Conservation (phyloP, 2,329 filamentous ascomycete genomes). For the Thermothelomyces thermophilus region DNA sequence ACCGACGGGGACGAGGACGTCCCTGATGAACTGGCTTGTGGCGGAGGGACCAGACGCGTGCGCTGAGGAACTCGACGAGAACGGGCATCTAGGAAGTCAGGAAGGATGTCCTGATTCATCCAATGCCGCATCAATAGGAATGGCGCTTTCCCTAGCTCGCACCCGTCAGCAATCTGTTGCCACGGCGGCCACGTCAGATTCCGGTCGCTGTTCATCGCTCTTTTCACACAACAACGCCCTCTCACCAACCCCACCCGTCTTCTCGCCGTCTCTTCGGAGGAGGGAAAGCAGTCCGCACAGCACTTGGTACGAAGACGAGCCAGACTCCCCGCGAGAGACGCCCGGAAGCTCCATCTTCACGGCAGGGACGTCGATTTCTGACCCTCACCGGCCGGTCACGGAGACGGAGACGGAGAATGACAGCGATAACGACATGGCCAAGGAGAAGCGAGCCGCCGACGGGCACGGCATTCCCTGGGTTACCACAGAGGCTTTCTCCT, state of each 20-base stretch:
- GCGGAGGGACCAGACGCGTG: background rate
- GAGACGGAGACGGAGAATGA: too few species aligned
- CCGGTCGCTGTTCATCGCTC: constrained; percentile 28
- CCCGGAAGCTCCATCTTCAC: background rate
- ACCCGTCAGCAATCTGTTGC: constrained; percentile 34
- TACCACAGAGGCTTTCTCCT: background rate
- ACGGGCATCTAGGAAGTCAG: background rate
- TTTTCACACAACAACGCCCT: constrained; percentile 23
- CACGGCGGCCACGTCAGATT: constrained; percentile 37
- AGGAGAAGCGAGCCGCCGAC: background rate
- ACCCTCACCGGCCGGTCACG: constrained; percentile 1
- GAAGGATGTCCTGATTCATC: constrained; percentile 25
- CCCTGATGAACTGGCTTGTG: background rate
- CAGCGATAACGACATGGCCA: background rate
- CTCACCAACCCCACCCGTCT: constrained; percentile 9
- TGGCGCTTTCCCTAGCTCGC: constrained; percentile 30
- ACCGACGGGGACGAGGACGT: background rate
- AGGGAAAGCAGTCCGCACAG: constrained; percentile 5
- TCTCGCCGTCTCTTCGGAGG: constrained; percentile 11
- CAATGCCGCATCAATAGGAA: constrained; percentile 33
- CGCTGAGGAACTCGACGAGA: background rate
- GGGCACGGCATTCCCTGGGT: background rate
- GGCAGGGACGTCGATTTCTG: constrained; percentile 6
- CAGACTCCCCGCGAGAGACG: constrained; percentile 2
- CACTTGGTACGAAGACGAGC: constrained; percentile 23